These are phyloP conservation scores for Blechomonas ayalai DNA, from an alignment of 208 protist genomes.

Conservation along the genomic window DNA sequence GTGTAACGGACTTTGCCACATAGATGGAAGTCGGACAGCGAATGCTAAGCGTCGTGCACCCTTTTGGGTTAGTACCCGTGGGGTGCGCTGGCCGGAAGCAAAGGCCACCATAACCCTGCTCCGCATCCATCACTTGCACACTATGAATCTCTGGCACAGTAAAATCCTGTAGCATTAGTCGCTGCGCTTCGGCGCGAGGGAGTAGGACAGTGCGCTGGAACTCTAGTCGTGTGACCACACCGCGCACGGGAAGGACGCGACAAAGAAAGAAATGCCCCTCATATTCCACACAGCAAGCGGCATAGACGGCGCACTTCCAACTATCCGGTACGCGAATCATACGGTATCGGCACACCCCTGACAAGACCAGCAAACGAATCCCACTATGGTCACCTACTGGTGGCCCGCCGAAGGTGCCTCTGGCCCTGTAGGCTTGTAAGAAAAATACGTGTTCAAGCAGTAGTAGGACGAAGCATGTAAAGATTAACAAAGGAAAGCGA, in stretches of 20 bases:
- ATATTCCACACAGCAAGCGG: conserved; percentile 38
- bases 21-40: too few species aligned
- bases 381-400: too few species aligned
- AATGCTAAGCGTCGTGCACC: too few species aligned
- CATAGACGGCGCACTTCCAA: conserved; percentile 31
- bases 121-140: conserved; percentile 1
- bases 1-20: conserved; percentile 12
- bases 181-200: conserved; percentile 13
- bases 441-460: too few species aligned
- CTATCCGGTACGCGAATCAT: conserved; percentile 48
- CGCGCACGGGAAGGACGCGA: conserved; percentile 18
- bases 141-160: conserved; percentile 21
- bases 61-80: too few species aligned
- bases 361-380: too few species aligned
- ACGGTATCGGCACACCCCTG: not conserved
- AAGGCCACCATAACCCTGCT: too few species aligned
- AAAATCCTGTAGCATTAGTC: conserved; percentile 42
- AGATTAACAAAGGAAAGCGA: too few species aligned
- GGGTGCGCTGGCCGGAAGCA: too few species aligned
- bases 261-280: conserved; percentile 15
- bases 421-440: too few species aligned
- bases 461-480: too few species aligned
- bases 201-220: conserved; percentile 6
- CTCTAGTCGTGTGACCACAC: conserved; percentile 7
- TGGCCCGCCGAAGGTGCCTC: too few species aligned